Base-by-base conservation (phyloP, 2,329 filamentous ascomycete genomes). In the Westerdykella ornata region DNA sequence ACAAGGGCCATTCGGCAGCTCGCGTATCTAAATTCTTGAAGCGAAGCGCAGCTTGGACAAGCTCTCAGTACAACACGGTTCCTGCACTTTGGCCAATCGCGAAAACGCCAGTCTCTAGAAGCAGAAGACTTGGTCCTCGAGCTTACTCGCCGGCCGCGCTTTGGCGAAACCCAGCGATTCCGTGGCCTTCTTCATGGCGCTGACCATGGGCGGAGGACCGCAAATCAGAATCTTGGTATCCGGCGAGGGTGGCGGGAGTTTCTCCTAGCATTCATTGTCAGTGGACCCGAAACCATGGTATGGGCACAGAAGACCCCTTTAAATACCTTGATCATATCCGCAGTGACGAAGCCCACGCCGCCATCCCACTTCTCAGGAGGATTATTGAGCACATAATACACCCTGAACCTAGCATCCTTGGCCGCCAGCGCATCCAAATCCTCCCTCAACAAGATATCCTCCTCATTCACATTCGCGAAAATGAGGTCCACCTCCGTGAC, bases 381-480 rank as follows among this genome's bases (percentile, higher is more conserved):
- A 73, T 92, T 94, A 76, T 98, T 95, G 37, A 98, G 77, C 36
- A 97, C 90, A 64, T 97, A 97, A 77, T 96, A 83, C 28, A 97
- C 79, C 45, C 85, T 79, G 75, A 98, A 88, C 46, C 80, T 80
- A 46, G 78, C 72, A 65, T 98, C 90, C 66, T 90, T 78, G 50
- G 77, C 77, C 34, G 78, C 80, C 43, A 97, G 73, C 47, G 79
- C 68, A 59, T 97, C 90, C 49, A 98, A 76, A 62, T 97, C 89
- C 62, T 97, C 88, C 72, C 83, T 86, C 60, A 98, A 77, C 55
- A 98, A 75, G 48, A 98, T 97, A 62, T 98, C 92, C 63, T 94
- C 84, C 43, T 76, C 72, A 57, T 92, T 89, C 45, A 98, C 92
- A 66, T 98, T 98, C 67, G 92, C 92, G 62, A 97, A 98, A 68